These are phyloP conservation scores for Tolypocladium endophyticum DNA, from an alignment of 2,329 filamentous ascomycete species.

Conservation along the genomic window DNA sequence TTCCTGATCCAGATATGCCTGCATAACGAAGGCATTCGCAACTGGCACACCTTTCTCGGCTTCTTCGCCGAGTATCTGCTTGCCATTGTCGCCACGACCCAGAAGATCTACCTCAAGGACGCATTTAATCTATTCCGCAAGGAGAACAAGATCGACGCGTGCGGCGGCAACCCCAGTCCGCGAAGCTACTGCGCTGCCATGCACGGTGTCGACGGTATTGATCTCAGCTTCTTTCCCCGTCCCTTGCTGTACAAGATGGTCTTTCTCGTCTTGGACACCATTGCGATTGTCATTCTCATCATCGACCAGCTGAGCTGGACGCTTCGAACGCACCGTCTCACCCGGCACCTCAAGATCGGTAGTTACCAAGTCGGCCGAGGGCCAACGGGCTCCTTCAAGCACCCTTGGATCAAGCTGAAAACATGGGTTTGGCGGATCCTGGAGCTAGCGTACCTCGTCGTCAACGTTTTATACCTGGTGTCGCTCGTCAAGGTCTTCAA, in stretches of 20 bases:
- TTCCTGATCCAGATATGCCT: slow-evolving; percentile 26
- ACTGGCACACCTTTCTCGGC: slow-evolving; percentile 29
- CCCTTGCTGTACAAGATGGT: slow-evolving; percentile 26
- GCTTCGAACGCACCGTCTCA: slow-evolving; percentile 21
- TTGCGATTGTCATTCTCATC: slow-evolving; percentile 22
- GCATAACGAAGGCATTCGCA: slow-evolving; percentile 27
- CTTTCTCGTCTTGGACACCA: slow-evolving; percentile 23
- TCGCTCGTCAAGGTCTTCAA: slow-evolving; percentile 25
- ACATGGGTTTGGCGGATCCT: slow-evolving; percentile 22
- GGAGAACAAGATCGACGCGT: slow-evolving; percentile 19
- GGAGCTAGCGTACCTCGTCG: slow-evolving; percentile 23
- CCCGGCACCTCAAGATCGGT: slow-evolving; percentile 19
- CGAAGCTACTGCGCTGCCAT: slow-evolving; percentile 26
- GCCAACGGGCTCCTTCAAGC: slow-evolving; percentile 16
- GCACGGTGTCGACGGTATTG: slow-evolving; percentile 20
- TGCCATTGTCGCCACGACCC: slow-evolving; percentile 24
- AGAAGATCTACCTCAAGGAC: slow-evolving; percentile 22
- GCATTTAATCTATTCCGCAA: slow-evolving; percentile 22
- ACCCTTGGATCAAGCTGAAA: slow-evolving; percentile 17
- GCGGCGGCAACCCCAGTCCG: slow-evolving; percentile 25
- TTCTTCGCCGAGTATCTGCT: slow-evolving; percentile 27
- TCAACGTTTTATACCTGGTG: slow-evolving; percentile 27
- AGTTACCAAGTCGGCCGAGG: slow-evolving; percentile 19
- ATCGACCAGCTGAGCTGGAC: slow-evolving; percentile 26
- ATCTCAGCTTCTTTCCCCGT: slow-evolving; percentile 25